A percentile compares a stretch with the other conserved stretches of the same genome.
Conservation (phyloP, 441 rosid genomes). For the Heliophila coronopifolia region DNA sequence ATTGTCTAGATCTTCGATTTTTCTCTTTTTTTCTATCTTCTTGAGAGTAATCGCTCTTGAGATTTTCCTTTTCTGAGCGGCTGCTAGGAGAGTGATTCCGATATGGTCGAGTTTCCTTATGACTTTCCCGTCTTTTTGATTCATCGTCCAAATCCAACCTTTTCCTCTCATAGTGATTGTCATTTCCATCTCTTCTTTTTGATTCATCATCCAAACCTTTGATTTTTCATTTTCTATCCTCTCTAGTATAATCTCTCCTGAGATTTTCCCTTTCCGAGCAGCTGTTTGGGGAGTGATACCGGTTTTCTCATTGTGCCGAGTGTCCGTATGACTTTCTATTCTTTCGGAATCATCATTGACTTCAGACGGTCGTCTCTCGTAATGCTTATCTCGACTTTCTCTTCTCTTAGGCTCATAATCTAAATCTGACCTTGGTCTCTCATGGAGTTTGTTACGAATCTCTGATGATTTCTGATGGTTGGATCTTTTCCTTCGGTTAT, state of each 20-base stretch:
- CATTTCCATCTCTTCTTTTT: conserved; percentile 22
- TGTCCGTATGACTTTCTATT: conserved; percentile 31
- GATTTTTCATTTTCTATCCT: conserved; percentile 28
- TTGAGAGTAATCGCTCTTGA: conserved; percentile 25
- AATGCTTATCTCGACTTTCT: background rate
- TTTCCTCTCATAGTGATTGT: conserved; percentile 5
- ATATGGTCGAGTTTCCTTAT: conserved; percentile 30
- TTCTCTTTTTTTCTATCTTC: conserved; percentile 27
- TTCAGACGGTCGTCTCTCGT: conserved; percentile 6
- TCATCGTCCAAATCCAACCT: conserved; percentile 25
- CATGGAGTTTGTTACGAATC: conserved; percentile 29
- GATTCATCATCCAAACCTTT: conserved; percentile 30
- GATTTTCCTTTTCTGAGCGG: conserved; percentile 20
- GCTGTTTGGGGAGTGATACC: conserved; percentile 29
- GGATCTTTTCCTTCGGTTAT: conserved; percentile 23
- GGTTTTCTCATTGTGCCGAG: conserved; percentile 26
- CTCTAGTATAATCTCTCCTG: conserved; percentile 26
- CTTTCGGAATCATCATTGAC: conserved; percentile 5
- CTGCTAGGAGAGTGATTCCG: conserved; percentile 29
- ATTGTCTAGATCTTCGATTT: conserved; percentile 32
- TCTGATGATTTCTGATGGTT: conserved; percentile 25
- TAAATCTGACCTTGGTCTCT: conserved; percentile 26
- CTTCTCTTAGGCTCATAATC: conserved; percentile 19
- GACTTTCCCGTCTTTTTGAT: conserved; percentile 20
- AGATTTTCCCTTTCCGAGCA: conserved; percentile 21